phyloP scores from a whole-genome alignment of 352 stramenopile species.

The Globisporangium spinosum region DNA sequence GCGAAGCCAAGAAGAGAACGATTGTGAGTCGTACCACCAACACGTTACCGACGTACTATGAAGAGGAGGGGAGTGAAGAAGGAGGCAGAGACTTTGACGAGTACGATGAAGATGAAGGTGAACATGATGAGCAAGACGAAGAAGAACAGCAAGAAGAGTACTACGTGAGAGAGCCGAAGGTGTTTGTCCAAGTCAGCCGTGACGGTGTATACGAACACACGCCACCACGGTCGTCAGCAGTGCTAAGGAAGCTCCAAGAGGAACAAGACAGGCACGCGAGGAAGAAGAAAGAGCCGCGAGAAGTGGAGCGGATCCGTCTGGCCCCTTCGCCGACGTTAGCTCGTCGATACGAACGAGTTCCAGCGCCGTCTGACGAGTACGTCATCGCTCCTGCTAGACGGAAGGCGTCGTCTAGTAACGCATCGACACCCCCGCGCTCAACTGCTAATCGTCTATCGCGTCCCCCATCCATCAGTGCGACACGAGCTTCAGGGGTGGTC shows the following conservation, averaged over 20 bases:
- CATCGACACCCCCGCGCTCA: conserved; percentile 5
- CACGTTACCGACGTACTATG: conserved; percentile 13
- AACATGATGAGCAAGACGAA: conserved; percentile 20
- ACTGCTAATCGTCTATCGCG: neutral
- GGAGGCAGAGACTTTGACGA: conserved; percentile 11
- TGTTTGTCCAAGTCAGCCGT: conserved; percentile 45
- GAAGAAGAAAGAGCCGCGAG: conserved; percentile 23
- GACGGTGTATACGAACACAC: conserved; percentile 38
- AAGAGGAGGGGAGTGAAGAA: conserved; percentile 28
- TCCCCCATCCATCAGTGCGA: conserved; percentile 11
- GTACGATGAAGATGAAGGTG: conserved; percentile 28
- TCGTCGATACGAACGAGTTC: conserved; percentile 42
- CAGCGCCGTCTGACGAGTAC: conserved; percentile 23
- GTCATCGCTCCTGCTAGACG: neutral
- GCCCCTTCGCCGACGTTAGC: conserved; percentile 40
- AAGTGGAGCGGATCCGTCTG: conserved; percentile 50
- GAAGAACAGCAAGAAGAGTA: conserved; percentile 25
- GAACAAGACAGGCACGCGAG: conserved; percentile 25
- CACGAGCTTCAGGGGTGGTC: neutral
- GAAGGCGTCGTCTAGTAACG: conserved; percentile 35
- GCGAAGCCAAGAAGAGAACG: conserved; percentile 16
- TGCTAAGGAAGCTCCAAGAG: conserved; percentile 35
- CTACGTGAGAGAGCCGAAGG: conserved; percentile 32
- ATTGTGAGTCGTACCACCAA: conserved; percentile 25
- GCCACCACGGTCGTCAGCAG: conserved; percentile 25